Conservation (phyloP, 2,329 filamentous ascomycete genomes). For the Beauveria sp. region DNA sequence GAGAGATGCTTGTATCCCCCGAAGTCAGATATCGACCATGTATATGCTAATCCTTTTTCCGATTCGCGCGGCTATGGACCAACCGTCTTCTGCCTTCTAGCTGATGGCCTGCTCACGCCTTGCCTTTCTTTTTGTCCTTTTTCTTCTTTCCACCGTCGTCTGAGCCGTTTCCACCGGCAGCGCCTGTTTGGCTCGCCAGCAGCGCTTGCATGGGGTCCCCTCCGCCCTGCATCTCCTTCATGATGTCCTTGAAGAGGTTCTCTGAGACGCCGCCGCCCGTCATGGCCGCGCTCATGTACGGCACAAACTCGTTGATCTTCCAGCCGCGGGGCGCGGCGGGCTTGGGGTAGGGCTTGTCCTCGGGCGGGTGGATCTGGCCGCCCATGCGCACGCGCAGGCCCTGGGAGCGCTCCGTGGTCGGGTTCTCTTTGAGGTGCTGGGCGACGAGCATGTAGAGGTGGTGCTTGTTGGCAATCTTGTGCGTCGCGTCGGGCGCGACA, state of each 20-base stretch:
- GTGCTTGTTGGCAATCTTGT: constrained; percentile 65
- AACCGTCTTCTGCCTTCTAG: background rate
- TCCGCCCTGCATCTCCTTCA: constrained; percentile 73
- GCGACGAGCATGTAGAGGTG: constrained; percentile 80
- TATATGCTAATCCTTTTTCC: background rate
- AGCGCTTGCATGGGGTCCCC: constrained; percentile 39
- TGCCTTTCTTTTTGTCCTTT: constrained; percentile 46
- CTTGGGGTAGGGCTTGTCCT: constrained; percentile 60
- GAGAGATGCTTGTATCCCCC: background rate
- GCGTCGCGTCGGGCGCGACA: constrained; percentile 21
- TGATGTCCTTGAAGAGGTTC: constrained; percentile 93
- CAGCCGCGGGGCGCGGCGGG: constrained; percentile 77
- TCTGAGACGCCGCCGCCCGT: constrained; percentile 91
- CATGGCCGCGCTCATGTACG: constrained; percentile 80
- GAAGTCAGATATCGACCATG: background rate
- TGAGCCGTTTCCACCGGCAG: constrained; percentile 19
- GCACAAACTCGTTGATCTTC: constrained; percentile 80
- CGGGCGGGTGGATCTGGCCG: constrained; percentile 57
- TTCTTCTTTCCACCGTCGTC: constrained; percentile 28
- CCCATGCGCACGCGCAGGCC: constrained; percentile 66
- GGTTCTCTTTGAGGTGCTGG: constrained; percentile 66
- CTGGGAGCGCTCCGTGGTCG: constrained; percentile 60
- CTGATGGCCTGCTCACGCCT: constrained; percentile 18
- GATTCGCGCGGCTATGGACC: background rate
- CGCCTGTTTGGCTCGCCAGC: constrained; percentile 29